Evolutionary conservation across 495 filamentous ascomycete genomes (phyloP), one percentile per base, ranked within the genome.

Genomic region (Penicillium waksmanii): DNA sequence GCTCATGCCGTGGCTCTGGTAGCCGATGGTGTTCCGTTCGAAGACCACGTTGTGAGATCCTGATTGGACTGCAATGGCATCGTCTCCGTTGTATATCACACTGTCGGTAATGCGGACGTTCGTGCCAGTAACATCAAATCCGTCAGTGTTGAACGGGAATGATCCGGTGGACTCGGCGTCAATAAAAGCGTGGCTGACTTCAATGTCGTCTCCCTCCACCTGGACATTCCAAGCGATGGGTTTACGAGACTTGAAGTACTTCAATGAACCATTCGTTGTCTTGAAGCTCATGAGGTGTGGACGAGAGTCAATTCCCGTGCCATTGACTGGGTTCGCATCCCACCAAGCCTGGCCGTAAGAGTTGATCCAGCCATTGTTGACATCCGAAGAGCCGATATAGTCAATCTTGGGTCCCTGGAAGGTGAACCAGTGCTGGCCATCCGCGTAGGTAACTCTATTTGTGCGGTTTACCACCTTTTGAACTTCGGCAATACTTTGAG

Each of bases 81-180:
- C 76, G 58, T 78, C 77, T 4, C 74, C 76, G 47, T 80, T 80
- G 55, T 73, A 75, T 53, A 80, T 76, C 21, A 73, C 60, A 49
- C 64, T 72, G 54, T 78, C 70, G 3, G 67, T 58, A 48, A 80
- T 74, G 6, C 57, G 60, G 34, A 78, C 65, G 40, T 76, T 70
- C 35, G 70, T 71, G 8, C 63, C 76, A 2, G 65, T 67, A 10
- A 78, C 72, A 56, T 74, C 76, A 48, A 78, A 78, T 17, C 70
- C 75, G 48, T 77, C 73, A 2, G 77, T 80, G 58, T 80, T 80
- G 68, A 79, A 80, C 3, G 74, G 75, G 58, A 80, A 79, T 11
- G 66, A 64, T 43, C 66, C 67, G 0, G 70, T 74, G 17, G 73
- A 77, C 35, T 64, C 62, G n/a, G 76, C 75, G 56, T 80, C 76